Base-by-base conservation (phyloP, 192 early-diverging fungal genomes). In the Mortierella antarctica region DNA sequence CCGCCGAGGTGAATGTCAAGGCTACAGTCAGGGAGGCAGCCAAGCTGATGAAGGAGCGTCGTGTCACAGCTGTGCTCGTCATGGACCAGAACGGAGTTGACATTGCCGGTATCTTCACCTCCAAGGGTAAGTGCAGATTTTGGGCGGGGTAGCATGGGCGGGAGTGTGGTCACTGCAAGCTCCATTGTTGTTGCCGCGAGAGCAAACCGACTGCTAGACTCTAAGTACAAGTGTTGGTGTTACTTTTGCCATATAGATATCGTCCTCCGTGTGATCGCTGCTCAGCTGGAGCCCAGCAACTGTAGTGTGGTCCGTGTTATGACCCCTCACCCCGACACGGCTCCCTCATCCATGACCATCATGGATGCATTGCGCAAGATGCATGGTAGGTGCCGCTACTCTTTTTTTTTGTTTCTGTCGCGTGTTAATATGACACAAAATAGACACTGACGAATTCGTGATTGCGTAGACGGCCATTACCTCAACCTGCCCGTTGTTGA, bases 221-320 rank as follows among this genome's bases (percentile, higher is more conserved):
- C 31, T 31, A 31, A 31, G 31, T 31, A 31, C 31, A 31, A 31
- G 31, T 31, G 31, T 31, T 31, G 31, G 31, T 31, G 31, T 31
- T 31, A 11, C 55, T 11, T 58, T 23, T 41, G 47, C 4, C 14
- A 5, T 54, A 84, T 94, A 77, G 94, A 96, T 81, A 89, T 96
- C 60, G 94, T 96, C 49, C 88, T 96, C 57, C 91, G 95, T 64
- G 95, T 96, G 20, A 93, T 96, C 70, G 95, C 95, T 44, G 94
- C 94, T 70, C 90, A 93, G 17, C 83, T 98, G 58, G 92, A 96
- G 74, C 96, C 98, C 67, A 87, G 86, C 58, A 95, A 91, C 39
- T 97, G 96, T 74, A 92, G 92, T 54, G 97, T 99, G 48, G 94
- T 97, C 31, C 93, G 96, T 73, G 98, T 99, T 14, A 99, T 99